Conservation (phyloP, 768 basidiomycete species). For the Amanita thiersii region DNA sequence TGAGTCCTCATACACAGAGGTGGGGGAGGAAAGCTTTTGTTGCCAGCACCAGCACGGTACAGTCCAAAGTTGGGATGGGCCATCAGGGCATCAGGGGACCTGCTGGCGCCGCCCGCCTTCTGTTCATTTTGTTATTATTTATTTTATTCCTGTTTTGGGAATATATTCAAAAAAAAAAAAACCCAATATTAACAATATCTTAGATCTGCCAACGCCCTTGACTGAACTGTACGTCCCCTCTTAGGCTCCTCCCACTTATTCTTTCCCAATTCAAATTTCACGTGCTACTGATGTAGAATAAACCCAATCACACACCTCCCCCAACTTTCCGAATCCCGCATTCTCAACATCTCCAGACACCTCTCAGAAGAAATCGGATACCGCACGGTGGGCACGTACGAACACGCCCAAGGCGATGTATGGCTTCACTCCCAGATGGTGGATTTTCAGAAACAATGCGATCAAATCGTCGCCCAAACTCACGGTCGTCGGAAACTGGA, state of each 20-base stretch:
- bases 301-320: constrained; percentile 51
- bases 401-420: constrained; percentile 77
- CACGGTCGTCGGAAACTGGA: constrained; percentile 58
- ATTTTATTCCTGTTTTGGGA: neutral
- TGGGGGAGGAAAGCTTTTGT: constrained; percentile 4
- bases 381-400: constrained; percentile 83
- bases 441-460: constrained; percentile 54
- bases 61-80: too few species aligned
- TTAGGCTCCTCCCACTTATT: neutral
- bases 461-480: constrained; percentile 33
- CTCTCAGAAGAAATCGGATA: constrained; percentile 86
- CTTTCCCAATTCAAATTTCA: neutral
- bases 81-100: neutral
- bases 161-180: constrained; percentile 1
- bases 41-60: neutral
- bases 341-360: constrained; percentile 53
- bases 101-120: neutral
- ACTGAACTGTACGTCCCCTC: constrained; percentile 36
- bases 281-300: constrained; percentile 19
- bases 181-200: constrained; percentile 2
- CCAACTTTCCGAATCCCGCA: constrained; percentile 64
- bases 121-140: neutral
- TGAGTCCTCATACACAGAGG: constrained; percentile 17
- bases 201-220: constrained; percentile 53
- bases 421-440: constrained; percentile 73